Evolutionary conservation across 352 stramenopile genomes (phyloP), one percentile per base, ranked within the genome.

Genomic region (Phytophthora sp.): DNA sequence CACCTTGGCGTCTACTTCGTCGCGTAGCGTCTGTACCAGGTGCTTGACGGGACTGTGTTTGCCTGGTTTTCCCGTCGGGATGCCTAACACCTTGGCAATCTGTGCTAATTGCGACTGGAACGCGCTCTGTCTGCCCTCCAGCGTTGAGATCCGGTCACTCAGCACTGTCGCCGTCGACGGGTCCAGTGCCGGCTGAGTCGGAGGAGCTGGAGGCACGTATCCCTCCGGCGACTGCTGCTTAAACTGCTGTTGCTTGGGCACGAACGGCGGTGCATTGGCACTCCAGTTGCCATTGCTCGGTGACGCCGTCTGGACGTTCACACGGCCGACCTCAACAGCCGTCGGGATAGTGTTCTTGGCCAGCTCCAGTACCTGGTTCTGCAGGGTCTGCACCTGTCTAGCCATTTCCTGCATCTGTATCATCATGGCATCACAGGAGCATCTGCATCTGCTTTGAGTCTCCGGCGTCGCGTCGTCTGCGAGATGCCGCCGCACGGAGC

Each of bases 91-190:
- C 29, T 92, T 91, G 13, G 79, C 79, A 46, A 94, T 88, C 68
- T 92, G 83, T 30, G 85, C 85, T n/a, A 94, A 53, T 42, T 94
- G 85, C 35, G 85, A 94, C 78, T 94, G 85, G 66, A 94, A 94
- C 41, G 85, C 83, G 31, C 81, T 91, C 58, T 94, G 85, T 27
- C 85, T 80, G 9, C 85, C 85, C 64, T 94, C 85, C 4, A 94
- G 58, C n/a, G 85, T 94, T 49, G 85, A 94, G 23, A 94, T 84
- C 39, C 84, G 74, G 57, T 92, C 86, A 52, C 73, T 88, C 51
- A 91, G 63, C 4, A 77, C 75, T n/a, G 76, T 87, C 11, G 57
- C 71, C 1, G 56, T 71, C 7, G 55, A 45, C 21, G 30, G 26
- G 11, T 77, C 69, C 35, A 77, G 54, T 1, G 53, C 0, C 9